Percentiles rank a stretch among this genome's conserved stretches.
Conservation (phyloP, 2,329 filamentous ascomycete species). For the Sclerotinia spermophila region DNA sequence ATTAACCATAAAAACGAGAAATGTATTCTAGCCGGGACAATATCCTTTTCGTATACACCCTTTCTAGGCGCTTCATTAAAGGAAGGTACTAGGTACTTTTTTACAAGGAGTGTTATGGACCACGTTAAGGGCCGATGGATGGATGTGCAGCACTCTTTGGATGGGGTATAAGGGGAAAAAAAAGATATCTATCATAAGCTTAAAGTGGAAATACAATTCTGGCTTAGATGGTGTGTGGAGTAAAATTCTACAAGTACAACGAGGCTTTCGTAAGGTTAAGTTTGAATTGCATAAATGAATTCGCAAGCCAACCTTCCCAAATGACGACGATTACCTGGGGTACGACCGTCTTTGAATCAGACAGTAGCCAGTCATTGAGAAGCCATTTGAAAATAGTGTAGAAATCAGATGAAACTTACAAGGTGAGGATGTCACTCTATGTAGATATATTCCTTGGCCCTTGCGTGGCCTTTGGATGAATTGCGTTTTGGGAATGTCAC, state of each 20-base stretch:
- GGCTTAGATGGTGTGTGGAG: not conserved
- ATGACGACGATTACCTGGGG: conserved; percentile 1
- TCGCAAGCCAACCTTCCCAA: conserved; percentile 9
- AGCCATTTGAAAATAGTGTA: not conserved
- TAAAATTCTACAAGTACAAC: not conserved
- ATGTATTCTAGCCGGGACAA: conserved; percentile 1
- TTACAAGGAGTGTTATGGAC: conserved; percentile 13
- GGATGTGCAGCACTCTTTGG: no score
- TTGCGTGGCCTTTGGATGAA: conserved; percentile 11
- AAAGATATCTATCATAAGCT: not conserved
- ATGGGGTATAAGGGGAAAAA: not conserved
- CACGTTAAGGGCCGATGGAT: not conserved
- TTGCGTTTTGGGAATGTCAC: not conserved
- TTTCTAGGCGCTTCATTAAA: conserved; percentile 22
- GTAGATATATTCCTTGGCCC: not conserved
- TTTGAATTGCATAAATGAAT: not conserved
- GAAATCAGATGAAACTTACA: not conserved
- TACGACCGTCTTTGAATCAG: not conserved
- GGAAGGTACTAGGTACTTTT: conserved; percentile 16
- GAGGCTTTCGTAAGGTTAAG: not conserved
- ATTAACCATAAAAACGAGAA: not conserved
- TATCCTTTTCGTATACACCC: not conserved
- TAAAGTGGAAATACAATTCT: conserved; percentile 7
- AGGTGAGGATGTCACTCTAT: not conserved
- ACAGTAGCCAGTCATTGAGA: not conserved